Evolutionary conservation across 2,329 filamentous ascomycete species (phyloP).

Genomic region (Fusarium agapanthi): DNA sequence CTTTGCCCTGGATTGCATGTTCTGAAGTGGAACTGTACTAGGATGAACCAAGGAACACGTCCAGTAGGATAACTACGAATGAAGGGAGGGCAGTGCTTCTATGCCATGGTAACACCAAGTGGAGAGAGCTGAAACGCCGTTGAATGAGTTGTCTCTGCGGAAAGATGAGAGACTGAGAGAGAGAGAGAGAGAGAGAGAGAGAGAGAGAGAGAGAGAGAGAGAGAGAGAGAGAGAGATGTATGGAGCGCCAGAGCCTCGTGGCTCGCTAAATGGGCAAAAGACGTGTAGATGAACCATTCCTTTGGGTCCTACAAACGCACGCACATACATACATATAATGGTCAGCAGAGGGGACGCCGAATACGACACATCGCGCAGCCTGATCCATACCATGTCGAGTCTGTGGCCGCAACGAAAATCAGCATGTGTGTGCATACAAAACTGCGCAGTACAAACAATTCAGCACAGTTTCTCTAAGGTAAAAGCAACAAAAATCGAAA

Average conservation of each 20-base stretch:
- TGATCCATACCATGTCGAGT: conserved; percentile 1
- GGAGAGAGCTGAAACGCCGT: conserved; percentile 26
- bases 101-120: conserved; percentile 4
- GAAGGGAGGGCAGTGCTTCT: conserved; percentile 7
- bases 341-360: conserved; percentile 8
- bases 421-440: not conserved
- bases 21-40: not conserved
- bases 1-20: not conserved
- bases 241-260: conserved; percentile 3
- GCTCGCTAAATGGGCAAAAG: not conserved
- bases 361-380: conserved; percentile 4
- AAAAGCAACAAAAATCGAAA: conserved; percentile 30
- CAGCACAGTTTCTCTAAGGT: conserved; percentile 18
- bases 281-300: conserved; percentile 13
- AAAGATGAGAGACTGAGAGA: not conserved
- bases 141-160: conserved; percentile 17
- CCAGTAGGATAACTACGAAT: not conserved
- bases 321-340: not conserved
- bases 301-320: not conserved
- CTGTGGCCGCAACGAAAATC: not conserved
- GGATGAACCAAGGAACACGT: conserved; percentile 7
- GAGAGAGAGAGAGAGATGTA: not conserved
- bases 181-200: too few species aligned
- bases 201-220: not conserved
- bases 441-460: not conserved